A percentile compares a stretch with the other conserved stretches of the same genome.
These are phyloP conservation scores for Parasitella parasitica DNA, from an alignment of 371 early-diverging fungal genomes.

Conservation along the genomic window DNA sequence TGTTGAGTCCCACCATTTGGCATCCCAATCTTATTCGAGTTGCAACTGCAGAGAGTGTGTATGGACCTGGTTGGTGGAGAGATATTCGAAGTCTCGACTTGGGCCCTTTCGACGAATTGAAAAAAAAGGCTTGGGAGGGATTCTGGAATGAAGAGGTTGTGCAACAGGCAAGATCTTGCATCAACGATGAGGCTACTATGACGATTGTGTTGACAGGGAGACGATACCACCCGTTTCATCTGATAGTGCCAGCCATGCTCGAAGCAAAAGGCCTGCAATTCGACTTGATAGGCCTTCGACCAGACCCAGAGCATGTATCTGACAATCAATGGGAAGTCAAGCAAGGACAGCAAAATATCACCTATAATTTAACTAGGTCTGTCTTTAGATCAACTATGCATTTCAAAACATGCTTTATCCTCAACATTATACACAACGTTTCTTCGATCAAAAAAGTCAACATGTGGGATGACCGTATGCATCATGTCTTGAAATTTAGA, in stretches of 20 bases:
- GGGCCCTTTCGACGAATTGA: slow-evolving; percentile 5
- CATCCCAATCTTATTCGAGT: slow-evolving; percentile 46
- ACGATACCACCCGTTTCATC: slow-evolving; percentile 41
- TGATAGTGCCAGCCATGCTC: slow-evolving; percentile 27
- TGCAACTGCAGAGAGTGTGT: slow-evolving; percentile 52
- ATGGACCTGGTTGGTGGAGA: slow-evolving; percentile 63
- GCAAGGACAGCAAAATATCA: not conserved
- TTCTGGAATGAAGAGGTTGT: slow-evolving; percentile 27
- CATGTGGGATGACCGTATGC: slow-evolving; percentile 65
- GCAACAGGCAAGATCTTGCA: slow-evolving; percentile 13
- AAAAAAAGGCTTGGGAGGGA: slow-evolving; percentile 10
- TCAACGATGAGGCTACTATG: slow-evolving; percentile 30
- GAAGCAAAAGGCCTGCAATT: slow-evolving; percentile 30
- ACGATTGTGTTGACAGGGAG: slow-evolving; percentile 52
- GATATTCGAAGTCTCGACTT: slow-evolving; percentile 36
- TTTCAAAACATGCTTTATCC: slow-evolving; percentile 49
- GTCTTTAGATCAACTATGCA: slow-evolving; percentile 43
- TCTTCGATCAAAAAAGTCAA: slow-evolving; percentile 32
- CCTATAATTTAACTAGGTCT: not conserved
- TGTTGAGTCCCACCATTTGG: slow-evolving; percentile 74
- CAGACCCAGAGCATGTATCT: slow-evolving; percentile 17
- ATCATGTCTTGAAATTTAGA: slow-evolving; percentile 47
- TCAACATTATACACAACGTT: slow-evolving; percentile 33
- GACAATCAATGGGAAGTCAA: not conserved
- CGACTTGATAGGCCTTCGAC: slow-evolving; percentile 46